Percentiles rank a stretch among this genome's conserved stretches.
These are phyloP conservation scores for Kipferlia bialata DNA, from an alignment of 78 protist species.

Conservation along the genomic window DNA sequence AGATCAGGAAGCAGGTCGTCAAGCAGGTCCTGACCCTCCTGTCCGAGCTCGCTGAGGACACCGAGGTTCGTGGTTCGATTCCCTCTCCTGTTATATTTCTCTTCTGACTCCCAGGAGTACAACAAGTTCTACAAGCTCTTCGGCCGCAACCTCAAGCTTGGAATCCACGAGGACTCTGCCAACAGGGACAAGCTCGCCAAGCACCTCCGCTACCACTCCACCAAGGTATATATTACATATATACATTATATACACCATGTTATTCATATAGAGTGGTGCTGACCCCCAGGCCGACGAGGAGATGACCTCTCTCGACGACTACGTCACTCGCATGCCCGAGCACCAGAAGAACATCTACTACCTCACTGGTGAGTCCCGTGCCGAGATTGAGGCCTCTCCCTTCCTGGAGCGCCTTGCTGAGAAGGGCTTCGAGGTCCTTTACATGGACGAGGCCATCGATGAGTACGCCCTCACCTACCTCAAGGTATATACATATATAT, in stretches of 20 bases:
- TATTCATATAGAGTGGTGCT: neutral
- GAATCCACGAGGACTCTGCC: slow-evolving; percentile 93
- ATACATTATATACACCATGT: too few species aligned
- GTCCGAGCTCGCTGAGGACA: slow-evolving; percentile 77
- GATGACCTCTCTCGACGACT: slow-evolving; percentile 84
- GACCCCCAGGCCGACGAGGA: slow-evolving; percentile 65
- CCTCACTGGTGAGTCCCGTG: slow-evolving; percentile 90
- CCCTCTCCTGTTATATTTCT: too few species aligned
- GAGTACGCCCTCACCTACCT: slow-evolving; percentile 79
- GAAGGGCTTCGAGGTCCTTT: slow-evolving; percentile 81
- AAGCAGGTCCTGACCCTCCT: slow-evolving; percentile 94
- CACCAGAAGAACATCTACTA: slow-evolving; percentile 94
- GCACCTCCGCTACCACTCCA: slow-evolving; percentile 84
- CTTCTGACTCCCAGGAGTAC: slow-evolving; percentile 13
- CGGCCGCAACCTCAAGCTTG: slow-evolving; percentile 92
- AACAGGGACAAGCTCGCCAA: slow-evolving; percentile 89
- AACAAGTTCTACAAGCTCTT: slow-evolving; percentile 86
- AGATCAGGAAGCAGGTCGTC: slow-evolving; percentile 91
- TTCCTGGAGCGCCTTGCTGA: slow-evolving; percentile 70
- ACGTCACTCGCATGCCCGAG: slow-evolving; percentile 92
- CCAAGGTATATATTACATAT: too few species aligned
- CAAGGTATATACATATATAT: too few species aligned
- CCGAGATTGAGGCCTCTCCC: slow-evolving; percentile 61
- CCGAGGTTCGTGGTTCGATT: too few species aligned
- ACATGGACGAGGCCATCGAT: slow-evolving; percentile 97